Conservation (phyloP, 192 early-diverging fungal genomes). For the Physocladia obscura region DNA sequence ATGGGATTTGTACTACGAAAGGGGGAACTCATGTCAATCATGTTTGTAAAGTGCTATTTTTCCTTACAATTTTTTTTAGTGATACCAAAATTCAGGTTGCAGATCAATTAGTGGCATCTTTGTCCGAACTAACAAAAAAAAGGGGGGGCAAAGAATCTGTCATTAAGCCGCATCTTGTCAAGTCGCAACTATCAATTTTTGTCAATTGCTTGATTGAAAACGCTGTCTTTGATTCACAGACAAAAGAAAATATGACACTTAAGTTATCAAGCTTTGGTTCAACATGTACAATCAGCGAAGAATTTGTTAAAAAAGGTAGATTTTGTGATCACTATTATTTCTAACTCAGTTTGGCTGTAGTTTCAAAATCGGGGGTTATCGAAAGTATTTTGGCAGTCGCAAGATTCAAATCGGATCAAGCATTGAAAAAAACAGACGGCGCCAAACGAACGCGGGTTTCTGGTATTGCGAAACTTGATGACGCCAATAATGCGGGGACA, state of each 20-base stretch:
- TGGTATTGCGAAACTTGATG: slow-evolving; percentile 87
- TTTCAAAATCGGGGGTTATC: slow-evolving; percentile 82
- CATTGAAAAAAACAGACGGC: slow-evolving; percentile 84
- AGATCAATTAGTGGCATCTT: slow-evolving; percentile 72
- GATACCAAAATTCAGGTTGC: slow-evolving; percentile 20
- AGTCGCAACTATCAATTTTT: slow-evolving; percentile 90
- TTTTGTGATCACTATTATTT: neutral
- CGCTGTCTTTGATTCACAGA: slow-evolving; percentile 95
- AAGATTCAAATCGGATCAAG: slow-evolving; percentile 67
- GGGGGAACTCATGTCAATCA: slow-evolving; percentile 90
- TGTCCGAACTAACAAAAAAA: slow-evolving; percentile 71
- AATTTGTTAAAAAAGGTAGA: slow-evolving; percentile 76
- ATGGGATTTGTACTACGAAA: slow-evolving; percentile 91
- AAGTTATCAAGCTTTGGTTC: slow-evolving; percentile 74
- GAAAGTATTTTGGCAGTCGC: slow-evolving; percentile 76
- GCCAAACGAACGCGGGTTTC: slow-evolving; percentile 60
- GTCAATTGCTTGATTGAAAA: slow-evolving; percentile 93
- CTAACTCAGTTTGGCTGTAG: slow-evolving; percentile 33
- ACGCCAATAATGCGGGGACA: slow-evolving; percentile 89
- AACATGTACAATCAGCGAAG: slow-evolving; percentile 69
- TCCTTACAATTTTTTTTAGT: slow-evolving; percentile 51
- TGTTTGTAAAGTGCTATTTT: slow-evolving; percentile 68
- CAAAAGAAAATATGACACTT: slow-evolving; percentile 92
- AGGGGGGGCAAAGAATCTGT: slow-evolving; percentile 56
- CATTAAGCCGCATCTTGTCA: slow-evolving; percentile 81